These are phyloP conservation scores for Cucurbita maxima DNA, from an alignment of 306 rosid genomes.

Conservation along the genomic window DNA sequence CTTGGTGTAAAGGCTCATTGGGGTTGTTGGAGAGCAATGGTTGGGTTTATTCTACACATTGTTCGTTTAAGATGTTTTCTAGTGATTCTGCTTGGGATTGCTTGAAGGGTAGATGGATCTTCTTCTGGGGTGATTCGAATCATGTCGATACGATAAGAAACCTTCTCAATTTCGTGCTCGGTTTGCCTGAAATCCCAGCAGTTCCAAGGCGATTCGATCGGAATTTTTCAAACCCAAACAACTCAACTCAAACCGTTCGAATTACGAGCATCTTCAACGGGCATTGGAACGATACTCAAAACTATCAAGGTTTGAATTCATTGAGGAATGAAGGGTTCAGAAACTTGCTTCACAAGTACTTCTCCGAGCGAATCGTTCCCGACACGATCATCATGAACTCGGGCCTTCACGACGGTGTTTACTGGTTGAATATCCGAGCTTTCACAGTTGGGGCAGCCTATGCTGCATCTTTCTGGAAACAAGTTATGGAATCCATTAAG, in stretches of 20 bases:
- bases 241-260: slow-evolving; percentile 58
- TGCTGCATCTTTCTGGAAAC: slow-evolving; percentile 78
- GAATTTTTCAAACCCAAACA: slow-evolving; percentile 59
- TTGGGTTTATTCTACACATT: slow-evolving; percentile 90
- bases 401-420: slow-evolving; percentile 69
- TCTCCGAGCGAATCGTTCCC: slow-evolving; percentile 54
- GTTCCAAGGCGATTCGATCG: slow-evolving; percentile 72
- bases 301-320: slow-evolving; percentile 75
- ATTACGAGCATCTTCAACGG: slow-evolving; percentile 89
- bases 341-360: slow-evolving; percentile 41
- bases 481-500: slow-evolving; percentile 33
- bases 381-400: slow-evolving; percentile 79
- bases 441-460: slow-evolving; percentile 47
- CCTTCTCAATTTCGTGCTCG: slow-evolving; percentile 58
- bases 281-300: slow-evolving; percentile 81
- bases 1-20: slow-evolving; percentile 81
- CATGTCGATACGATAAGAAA: slow-evolving; percentile 81
- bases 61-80: slow-evolving; percentile 50
- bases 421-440: slow-evolving; percentile 46
- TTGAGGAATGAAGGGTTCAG: slow-evolving; percentile 53
- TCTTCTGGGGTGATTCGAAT: slow-evolving; percentile 96
- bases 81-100: slow-evolving; percentile 76
- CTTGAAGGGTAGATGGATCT: slow-evolving; percentile 61
- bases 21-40: slow-evolving; percentile 83
- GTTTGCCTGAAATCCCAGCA: slow-evolving; percentile 43